Base-by-base conservation (phyloP, 805 yeast genomes). In the Kluyveromyces lactis region DNA sequence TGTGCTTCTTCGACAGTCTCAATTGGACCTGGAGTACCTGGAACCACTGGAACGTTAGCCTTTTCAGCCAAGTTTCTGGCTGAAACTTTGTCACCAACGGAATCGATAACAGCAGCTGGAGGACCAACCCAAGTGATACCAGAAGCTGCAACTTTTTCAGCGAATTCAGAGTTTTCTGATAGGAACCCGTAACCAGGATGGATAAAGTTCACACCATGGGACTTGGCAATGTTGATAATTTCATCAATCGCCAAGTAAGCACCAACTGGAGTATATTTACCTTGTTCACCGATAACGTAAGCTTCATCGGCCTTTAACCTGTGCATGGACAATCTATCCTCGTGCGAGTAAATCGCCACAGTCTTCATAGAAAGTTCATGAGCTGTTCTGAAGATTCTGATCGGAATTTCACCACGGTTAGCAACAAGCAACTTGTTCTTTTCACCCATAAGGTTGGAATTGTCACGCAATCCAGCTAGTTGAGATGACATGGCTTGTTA, bases 111-210 rank as follows among this genome's bases (percentile, higher is more conserved):
- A 40, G 69, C 68, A 53, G 82, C 77, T 16, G 87, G 75, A 21
- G 98, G 98, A 18, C 98, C 98, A 49, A 90, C 76, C 97, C 98
- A 90, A 39, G 85, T 85, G 56, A 90, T 82, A 29, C 97, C 97
- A 42, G 79, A 79, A 53, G 77, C 90, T 52, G 77, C 90, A 39
- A 90, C 96, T 64, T 87, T 90, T 48, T 77, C 71, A 36, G 98
- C 98, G 61, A 90, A 85, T 58, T 86, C 95, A 17, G 95, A 75
- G 70, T 89, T 89, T 67, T 89, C 95, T 18, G 90, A 80, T 39
- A 86, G 66, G 66, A 86, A 86, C 17, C 95, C 95, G 60, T 86
- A 86, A 55, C 95, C 95, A 8, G 95, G 95, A 58, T 86, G 95
- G 57, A 86, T 83, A 84, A 86, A 84, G 61, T 82, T 77, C 32